Evolutionary conservation across 305 asterid genomes (phyloP), one percentile per base, ranked within the genome.

Genomic region (Stenogyne calaminthoides): DNA sequence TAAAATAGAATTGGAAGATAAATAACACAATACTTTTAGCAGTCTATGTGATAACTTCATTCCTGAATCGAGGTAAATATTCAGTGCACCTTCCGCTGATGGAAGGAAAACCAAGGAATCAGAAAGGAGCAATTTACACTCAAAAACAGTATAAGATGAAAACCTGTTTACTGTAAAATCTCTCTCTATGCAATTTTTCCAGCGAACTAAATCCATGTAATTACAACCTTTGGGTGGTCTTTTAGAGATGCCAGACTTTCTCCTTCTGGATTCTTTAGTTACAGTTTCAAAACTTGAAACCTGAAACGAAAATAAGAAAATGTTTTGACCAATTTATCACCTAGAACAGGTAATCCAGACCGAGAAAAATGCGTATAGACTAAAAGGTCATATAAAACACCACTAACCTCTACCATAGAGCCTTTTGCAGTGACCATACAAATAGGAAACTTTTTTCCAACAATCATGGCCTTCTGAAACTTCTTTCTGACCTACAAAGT

Each of bases 101-200:
- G 66, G 60, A 68, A 49, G 67, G 60, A 12, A 27, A 58, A 34
- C 36, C 22, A 72, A 64, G 66, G 63, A 69, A 73, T 54, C 54
- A 51, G 67, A 75, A 64, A 15, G 25, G 56, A 68, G 52, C 37
- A 44, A 40, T 71, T 57, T 74, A 46, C 11, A 49, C 76, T 15
- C 52, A 54, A 51, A 59, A 18, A 65, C 16, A 76, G 71, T 62
- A 55, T 72, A 67, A 52, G 62, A 78, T 32, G 44, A 39, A 67
- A 75, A 94, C 98, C 98, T 86, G 88, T 94, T 95, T 66, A 95
- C 83, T 20, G 99, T 95, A 77, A 92, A 95, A 87, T 95, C 99
- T 65, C 99, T 88, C 56, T 57, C 84, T 91, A 85, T 81, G 84
- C 89, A 79, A 77, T 92, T 80, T 76, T 71, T 86, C 98, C 97